phyloP scores from a whole-genome alignment of 2,329 filamentous ascomycete genomes.

The Neoascochyta sp. region DNA sequence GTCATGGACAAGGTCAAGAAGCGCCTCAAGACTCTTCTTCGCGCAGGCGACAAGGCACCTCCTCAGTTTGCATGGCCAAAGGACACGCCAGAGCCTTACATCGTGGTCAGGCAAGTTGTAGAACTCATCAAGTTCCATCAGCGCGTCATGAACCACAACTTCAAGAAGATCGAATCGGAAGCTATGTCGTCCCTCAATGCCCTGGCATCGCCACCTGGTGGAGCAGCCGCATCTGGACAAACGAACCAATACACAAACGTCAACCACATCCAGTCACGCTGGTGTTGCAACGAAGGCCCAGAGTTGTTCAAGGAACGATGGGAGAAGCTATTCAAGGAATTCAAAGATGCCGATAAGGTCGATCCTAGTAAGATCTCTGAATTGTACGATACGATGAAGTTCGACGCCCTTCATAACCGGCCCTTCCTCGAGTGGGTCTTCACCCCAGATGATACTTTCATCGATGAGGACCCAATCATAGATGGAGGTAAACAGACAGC shows the following conservation, averaged over 20 bases:
- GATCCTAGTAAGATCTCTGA: constrained; percentile 98
- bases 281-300: constrained; percentile 95
- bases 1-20: constrained; percentile 99
- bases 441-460: constrained; percentile 74
- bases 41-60: constrained; percentile 88
- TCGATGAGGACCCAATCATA: constrained; percentile 57
- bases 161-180: constrained; percentile 68
- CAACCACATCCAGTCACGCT: constrained; percentile 71
- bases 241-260: constrained; percentile 37
- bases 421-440: constrained; percentile 98
- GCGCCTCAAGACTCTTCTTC: constrained; percentile 88
- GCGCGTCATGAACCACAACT: constrained; percentile 92
- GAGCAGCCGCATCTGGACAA: constrained; percentile 35
- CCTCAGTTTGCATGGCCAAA: constrained; percentile 97
- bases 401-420: constrained; percentile 93
- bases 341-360: constrained; percentile 94
- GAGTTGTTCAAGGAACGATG: constrained; percentile 93
- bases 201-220: constrained; percentile 22
- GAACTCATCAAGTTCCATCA: constrained; percentile 98
- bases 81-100: constrained; percentile 88
- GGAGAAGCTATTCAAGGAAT: constrained; percentile 97
- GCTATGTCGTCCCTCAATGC: constrained; percentile 60
- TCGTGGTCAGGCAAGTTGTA: constrained; percentile 87
- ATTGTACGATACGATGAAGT: constrained; percentile 99
- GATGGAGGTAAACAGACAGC: constrained; percentile 33